These are phyloP conservation scores for Suillus plorans DNA, from an alignment of 768 basidiomycete genomes.

Conservation along the genomic window DNA sequence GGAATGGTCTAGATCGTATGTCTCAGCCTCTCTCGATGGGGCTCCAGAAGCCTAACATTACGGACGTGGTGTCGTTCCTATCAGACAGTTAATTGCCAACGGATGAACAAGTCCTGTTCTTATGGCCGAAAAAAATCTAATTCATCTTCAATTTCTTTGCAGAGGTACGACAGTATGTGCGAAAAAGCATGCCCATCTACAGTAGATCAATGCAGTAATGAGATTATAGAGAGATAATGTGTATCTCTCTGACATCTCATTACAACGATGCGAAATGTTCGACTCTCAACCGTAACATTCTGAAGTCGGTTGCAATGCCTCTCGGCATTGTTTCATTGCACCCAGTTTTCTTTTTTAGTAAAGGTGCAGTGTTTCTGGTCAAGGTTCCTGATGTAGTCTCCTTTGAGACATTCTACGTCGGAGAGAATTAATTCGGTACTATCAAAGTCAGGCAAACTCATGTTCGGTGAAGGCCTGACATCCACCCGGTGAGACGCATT, in stretches of 20 bases:
- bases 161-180: neutral
- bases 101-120: neutral
- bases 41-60: too few relatives aligned
- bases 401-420: neutral
- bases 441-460: too few relatives aligned
- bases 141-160: neutral
- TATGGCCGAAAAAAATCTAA: neutral
- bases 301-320: neutral
- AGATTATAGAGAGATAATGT: neutral
- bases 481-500: too few relatives aligned
- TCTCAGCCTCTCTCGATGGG: too few relatives aligned
- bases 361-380: neutral
- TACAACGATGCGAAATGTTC: neutral
- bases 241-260: neutral
- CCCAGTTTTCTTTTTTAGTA: neutral
- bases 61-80: constrained; percentile 31
- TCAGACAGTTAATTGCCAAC: constrained; percentile 16
- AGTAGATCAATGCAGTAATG: neutral
- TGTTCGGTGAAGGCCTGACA: neutral
- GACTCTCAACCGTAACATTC: neutral
- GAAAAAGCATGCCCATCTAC: neutral
- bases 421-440: neutral
- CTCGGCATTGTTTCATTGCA: neutral
- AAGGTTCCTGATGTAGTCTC: neutral
- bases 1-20: constrained; percentile 1